These are phyloP conservation scores for Saturnispora zaruensis DNA, from an alignment of 805 yeast genomes.

Conservation along the genomic window DNA sequence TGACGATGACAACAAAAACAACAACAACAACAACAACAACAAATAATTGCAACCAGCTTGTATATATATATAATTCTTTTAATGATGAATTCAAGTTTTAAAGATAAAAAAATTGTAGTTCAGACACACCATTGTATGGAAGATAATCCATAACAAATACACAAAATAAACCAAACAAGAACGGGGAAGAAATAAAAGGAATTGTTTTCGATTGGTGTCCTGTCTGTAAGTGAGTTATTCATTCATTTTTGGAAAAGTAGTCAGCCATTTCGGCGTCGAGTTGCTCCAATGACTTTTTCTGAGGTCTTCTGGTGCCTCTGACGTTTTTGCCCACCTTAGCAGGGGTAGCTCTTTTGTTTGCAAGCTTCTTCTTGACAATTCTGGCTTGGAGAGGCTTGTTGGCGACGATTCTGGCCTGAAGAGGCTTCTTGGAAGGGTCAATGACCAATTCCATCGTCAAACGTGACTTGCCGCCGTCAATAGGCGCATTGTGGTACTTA, in stretches of 20 bases:
- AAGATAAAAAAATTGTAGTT: neutral
- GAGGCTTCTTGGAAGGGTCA: slow-evolving; percentile 73
- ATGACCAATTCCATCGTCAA: slow-evolving; percentile 74
- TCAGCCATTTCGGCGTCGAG: slow-evolving; percentile 98
- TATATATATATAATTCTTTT: neutral
- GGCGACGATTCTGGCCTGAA: slow-evolving; percentile 55
- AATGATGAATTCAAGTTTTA: neutral
- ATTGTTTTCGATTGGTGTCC: neutral
- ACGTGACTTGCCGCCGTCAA: slow-evolving; percentile 75
- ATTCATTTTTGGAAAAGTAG: slow-evolving; percentile 59
- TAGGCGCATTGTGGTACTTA: slow-evolving; percentile 85
- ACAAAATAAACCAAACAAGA: neutral
- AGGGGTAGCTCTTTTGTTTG: slow-evolving; percentile 14
- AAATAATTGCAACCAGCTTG: neutral
- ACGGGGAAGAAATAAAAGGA: neutral
- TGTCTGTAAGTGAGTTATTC: slow-evolving; percentile 1
- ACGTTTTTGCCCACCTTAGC: slow-evolving; percentile 14
- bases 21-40: neutral
- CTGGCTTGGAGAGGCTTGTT: slow-evolving; percentile 34
- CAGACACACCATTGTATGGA: neutral
- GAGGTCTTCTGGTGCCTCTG: slow-evolving; percentile 25
- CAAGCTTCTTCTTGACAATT: slow-evolving; percentile 41
- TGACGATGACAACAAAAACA: slow-evolving; percentile 2
- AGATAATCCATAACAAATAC: slow-evolving; percentile 1
- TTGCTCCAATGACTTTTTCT: slow-evolving; percentile 75